These are phyloP conservation scores for Spathaspora arborariae DNA, from an alignment of 805 yeast genomes.

Conservation along the genomic window DNA sequence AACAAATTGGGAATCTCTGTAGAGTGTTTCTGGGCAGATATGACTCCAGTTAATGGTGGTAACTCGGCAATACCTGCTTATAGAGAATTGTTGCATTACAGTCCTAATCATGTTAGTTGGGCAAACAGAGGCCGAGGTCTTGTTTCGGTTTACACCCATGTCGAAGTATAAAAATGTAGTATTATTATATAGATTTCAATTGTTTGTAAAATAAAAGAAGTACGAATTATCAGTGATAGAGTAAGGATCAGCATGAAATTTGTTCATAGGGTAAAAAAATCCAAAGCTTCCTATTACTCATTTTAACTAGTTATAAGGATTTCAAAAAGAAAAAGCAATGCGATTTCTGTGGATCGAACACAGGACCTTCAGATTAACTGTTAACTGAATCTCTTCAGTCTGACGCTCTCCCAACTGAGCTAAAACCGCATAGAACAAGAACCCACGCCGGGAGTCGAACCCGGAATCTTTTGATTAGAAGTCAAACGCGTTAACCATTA, in stretches of 20 bases:
- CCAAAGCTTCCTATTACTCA: neutral
- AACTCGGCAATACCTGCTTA: conserved; percentile 59
- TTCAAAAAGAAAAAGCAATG: conserved; percentile 27
- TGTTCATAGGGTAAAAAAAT: neutral
- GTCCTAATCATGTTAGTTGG: conserved; percentile 63
- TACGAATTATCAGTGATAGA: too few relatives aligned
- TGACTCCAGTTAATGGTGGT: conserved; percentile 41
- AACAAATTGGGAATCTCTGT: conserved; percentile 52
- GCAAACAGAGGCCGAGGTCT: conserved; percentile 68
- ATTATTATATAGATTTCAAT: neutral
- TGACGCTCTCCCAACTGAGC: conserved; percentile 41
- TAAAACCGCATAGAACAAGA: conserved; percentile 29
- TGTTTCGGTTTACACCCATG: conserved; percentile 51
- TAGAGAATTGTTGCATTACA: conserved; percentile 62
- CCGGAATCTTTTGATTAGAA: conserved; percentile 64
- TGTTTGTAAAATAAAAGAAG: neutral
- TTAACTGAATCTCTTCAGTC: conserved; percentile 23
- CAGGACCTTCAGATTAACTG: conserved; percentile 74
- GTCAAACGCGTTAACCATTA: conserved; percentile 67
- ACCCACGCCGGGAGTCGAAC: conserved; percentile 56
- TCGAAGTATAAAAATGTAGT: conserved; percentile 28
- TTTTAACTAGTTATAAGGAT: neutral
- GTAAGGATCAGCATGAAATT: neutral
- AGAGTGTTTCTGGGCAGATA: conserved; percentile 78
- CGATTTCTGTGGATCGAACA: conserved; percentile 82